Evolutionary conservation across 2,329 filamentous ascomycete genomes (phyloP).

Genomic region (Gremmenia infestans): DNA sequence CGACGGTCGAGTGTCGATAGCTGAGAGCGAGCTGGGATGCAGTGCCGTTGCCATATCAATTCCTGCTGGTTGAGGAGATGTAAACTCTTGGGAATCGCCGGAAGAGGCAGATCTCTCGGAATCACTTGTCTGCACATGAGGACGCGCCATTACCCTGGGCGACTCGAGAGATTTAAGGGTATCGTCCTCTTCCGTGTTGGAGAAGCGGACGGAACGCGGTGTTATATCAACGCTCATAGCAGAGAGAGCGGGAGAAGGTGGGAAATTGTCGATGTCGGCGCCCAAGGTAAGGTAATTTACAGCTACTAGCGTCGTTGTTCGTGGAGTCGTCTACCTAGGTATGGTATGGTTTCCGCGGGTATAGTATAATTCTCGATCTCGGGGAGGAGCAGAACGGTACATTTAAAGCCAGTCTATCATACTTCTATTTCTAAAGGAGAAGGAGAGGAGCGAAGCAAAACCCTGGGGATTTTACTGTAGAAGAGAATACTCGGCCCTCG

Average conservation of each 20-base stretch:
- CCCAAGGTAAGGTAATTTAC: conserved; percentile 3
- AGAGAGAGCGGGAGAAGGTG: neutral
- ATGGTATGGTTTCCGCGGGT: too few relatives aligned
- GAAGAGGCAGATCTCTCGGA: conserved; percentile 46
- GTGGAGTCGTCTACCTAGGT: too few relatives aligned
- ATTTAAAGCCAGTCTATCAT: neutral
- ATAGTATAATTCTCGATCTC: too few relatives aligned
- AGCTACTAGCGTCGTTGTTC: conserved; percentile 11
- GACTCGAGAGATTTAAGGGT: conserved; percentile 39
- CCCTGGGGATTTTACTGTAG: neutral
- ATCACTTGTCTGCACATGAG: conserved; percentile 34
- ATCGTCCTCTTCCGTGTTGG: conserved; percentile 44
- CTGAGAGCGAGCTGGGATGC: conserved; percentile 18
- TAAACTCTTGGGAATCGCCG: conserved; percentile 29
- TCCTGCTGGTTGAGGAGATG: conserved; percentile 6
- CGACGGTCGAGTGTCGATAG: conserved; percentile 23
- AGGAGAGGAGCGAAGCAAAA: neutral
- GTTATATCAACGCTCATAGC: conserved; percentile 42
- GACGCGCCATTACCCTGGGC: conserved; percentile 30
- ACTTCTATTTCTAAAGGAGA: neutral
- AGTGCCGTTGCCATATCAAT: conserved; percentile 14
- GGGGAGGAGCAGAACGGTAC: too few relatives aligned
- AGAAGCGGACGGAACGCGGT: conserved; percentile 53
- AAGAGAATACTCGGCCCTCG: too few relatives aligned
- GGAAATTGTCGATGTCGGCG: neutral